These are phyloP conservation scores for Nematocida minor DNA, from an alignment of 371 early-diverging fungal genomes.

Conservation along the genomic window DNA sequence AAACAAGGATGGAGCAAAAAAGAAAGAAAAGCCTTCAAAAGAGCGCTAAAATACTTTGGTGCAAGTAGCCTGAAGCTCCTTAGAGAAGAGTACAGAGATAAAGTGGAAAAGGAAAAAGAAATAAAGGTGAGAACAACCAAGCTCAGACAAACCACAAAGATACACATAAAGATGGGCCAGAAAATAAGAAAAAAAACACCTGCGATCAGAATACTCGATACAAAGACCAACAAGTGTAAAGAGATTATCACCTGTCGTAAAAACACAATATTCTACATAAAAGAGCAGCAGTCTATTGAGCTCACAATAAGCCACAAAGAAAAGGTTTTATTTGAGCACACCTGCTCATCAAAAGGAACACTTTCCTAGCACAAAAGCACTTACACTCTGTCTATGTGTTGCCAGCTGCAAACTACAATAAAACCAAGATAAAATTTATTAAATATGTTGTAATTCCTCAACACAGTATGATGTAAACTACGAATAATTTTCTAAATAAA, in stretches of 20 bases:
- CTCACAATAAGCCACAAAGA: not conserved
- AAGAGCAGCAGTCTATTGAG: not conserved
- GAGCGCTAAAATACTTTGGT: not conserved
- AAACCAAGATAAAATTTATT: too few relatives aligned
- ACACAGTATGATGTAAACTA: too few relatives aligned
- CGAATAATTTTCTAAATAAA: too few relatives aligned
- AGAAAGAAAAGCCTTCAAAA: not conserved
- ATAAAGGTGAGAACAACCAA: not conserved
- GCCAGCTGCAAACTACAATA: too few relatives aligned
- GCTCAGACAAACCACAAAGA: not conserved
- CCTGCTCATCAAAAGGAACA: too few relatives aligned
- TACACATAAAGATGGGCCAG: not conserved
- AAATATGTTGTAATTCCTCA: too few relatives aligned
- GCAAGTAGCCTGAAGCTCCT: not conserved
- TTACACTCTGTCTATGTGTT: too few relatives aligned
- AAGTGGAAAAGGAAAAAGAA: not conserved
- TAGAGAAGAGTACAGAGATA: not conserved
- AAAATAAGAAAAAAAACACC: not conserved
- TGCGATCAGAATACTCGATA: not conserved
- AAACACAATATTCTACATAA: conserved; percentile 2
- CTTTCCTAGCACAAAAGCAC: too few relatives aligned
- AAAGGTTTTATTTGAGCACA: not conserved
- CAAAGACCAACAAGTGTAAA: not conserved
- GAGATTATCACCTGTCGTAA: not conserved
- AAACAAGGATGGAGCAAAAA: not conserved